Evolutionary conservation across 257 asterid species (phyloP).

Genomic region (Solanum chmielewskii): DNA sequence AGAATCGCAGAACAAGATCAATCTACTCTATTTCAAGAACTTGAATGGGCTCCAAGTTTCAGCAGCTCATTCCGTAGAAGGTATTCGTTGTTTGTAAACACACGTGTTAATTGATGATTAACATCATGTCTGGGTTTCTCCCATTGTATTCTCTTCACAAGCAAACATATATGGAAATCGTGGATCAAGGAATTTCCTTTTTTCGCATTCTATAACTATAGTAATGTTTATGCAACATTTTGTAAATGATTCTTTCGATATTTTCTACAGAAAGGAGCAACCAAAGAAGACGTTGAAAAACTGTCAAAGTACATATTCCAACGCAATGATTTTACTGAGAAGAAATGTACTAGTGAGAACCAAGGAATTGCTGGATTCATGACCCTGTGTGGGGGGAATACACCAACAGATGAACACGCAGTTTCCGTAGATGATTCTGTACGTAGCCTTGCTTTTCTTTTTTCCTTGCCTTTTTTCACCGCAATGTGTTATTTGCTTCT

Average conservation of each 20-base stretch:
- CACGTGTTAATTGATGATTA: background rate
- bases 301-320: background rate
- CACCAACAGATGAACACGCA: background rate
- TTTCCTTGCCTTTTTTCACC: background rate
- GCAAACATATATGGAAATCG: background rate
- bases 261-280: conserved; percentile 4
- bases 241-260: background rate
- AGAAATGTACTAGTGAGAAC: background rate
- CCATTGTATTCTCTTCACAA: background rate
- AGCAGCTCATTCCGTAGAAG: background rate
- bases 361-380: conserved; percentile 1
- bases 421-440: background rate
- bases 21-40: background rate
- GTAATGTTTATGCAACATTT: background rate
- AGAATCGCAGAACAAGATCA: background rate
- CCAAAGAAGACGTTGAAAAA: conserved; percentile 4
- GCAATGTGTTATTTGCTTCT: background rate
- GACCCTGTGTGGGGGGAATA: background rate
- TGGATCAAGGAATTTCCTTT: background rate
- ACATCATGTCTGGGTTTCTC: background rate
- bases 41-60: background rate
- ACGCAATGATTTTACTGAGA: background rate
- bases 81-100: background rate
- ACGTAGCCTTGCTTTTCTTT: background rate
- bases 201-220: background rate